Evolutionary conservation across 1,284 basidiomycete genomes (phyloP).

Genomic region (Ganoderma sinense): DNA sequence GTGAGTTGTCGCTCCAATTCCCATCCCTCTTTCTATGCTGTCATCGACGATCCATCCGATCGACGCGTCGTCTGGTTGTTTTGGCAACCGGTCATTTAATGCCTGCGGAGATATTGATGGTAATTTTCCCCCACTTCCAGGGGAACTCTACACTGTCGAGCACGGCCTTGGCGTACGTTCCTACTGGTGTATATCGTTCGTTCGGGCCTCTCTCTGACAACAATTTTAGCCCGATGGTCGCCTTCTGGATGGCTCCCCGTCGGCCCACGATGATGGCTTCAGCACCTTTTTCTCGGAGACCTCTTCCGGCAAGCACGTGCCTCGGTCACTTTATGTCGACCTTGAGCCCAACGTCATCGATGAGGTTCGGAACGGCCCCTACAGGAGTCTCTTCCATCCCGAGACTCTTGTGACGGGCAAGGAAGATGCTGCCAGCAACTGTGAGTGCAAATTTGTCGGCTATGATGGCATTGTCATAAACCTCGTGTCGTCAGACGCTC

Average conservation of each 20-base stretch:
- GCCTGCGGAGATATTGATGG: constrained; percentile 15
- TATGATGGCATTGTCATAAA: not conserved
- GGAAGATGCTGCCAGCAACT: constrained; percentile 99
- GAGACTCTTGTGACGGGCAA: constrained; percentile 99
- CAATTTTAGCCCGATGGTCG: constrained; percentile 86
- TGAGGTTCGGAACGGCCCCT: constrained; percentile 95
- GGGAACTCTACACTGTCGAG: constrained; percentile 94
- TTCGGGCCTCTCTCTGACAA: constrained; percentile 23
- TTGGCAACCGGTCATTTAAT: not conserved
- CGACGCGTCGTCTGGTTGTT: constrained; percentile 40
- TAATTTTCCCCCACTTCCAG: constrained; percentile 39
- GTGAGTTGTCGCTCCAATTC: constrained; percentile 55
- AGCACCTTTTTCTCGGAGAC: constrained; percentile 97
- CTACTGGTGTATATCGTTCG: constrained; percentile 20
- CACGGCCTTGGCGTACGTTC: constrained; percentile 91
- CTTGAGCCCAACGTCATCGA: constrained; percentile 98
- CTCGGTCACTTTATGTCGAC: constrained; percentile 97
- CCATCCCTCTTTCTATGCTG: constrained; percentile 24
- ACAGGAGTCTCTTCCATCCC: constrained; percentile 98
- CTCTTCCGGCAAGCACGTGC: constrained; percentile 96
- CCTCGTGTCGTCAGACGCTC: constrained; percentile 71
- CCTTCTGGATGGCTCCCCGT: constrained; percentile 78
- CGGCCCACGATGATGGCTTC: constrained; percentile 90
- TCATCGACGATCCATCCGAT: constrained; percentile 12
- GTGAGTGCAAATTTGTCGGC: constrained; percentile 52